phyloP scores from a whole-genome alignment of 2,329 filamentous ascomycete genomes.

The Coniosporium tulheliwenetii region DNA sequence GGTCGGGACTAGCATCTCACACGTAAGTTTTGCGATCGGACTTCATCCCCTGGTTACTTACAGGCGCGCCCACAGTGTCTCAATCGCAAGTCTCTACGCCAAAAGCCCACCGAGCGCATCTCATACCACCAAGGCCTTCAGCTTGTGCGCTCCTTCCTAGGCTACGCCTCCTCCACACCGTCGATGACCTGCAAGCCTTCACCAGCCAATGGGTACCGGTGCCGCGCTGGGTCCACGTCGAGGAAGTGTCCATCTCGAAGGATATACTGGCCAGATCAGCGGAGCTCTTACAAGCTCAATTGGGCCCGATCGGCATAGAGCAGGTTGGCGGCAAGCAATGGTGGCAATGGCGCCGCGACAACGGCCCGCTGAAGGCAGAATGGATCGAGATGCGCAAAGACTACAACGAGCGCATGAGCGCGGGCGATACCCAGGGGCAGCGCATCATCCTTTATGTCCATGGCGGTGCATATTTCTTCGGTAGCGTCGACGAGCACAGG shows the following conservation, averaged over 20 bases:
- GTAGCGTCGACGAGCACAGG: constrained; percentile 89
- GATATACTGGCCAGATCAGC: constrained; percentile 53
- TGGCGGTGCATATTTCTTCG: constrained; percentile 90
- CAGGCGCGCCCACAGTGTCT: constrained; percentile 47
- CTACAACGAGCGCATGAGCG: constrained; percentile 53
- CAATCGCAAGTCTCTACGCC: constrained; percentile 55
- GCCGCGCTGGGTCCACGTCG: constrained; percentile 72
- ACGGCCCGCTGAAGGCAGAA: constrained; percentile 57
- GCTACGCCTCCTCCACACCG: constrained; percentile 77
- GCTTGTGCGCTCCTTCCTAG: constrained; percentile 72
- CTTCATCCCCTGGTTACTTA: not conserved
- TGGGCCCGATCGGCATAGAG: constrained; percentile 61
- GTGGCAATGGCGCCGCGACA: constrained; percentile 75
- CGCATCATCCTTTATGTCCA: constrained; percentile 89
- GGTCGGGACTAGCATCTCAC: constrained; percentile 70
- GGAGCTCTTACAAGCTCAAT: constrained; percentile 49
- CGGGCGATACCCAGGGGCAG: constrained; percentile 38
- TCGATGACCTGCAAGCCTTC: constrained; percentile 87
- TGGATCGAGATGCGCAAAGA: constrained; percentile 94
- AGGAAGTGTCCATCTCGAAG: constrained; percentile 49
- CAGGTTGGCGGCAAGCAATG: constrained; percentile 67
- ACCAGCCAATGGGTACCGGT: constrained; percentile 83
- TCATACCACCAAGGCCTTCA: constrained; percentile 89
- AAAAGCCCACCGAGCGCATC: constrained; percentile 78
- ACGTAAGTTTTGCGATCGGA: constrained; percentile 40